Conservation (phyloP, 176 grass and related monocot genomes). For the Otatea glauca region DNA sequence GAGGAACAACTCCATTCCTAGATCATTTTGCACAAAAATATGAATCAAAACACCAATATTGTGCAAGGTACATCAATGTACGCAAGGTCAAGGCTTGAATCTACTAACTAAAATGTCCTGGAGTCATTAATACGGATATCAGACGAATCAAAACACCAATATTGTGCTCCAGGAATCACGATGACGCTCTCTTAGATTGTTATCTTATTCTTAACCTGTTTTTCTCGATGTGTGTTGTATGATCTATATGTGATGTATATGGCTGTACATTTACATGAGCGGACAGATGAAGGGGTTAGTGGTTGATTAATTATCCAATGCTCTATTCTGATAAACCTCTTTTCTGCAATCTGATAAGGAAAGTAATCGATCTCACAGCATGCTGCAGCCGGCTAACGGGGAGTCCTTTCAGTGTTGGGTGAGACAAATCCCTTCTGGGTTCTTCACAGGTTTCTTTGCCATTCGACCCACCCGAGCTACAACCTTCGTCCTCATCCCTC, state of each 20-base stretch:
- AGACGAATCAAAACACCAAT: constrained; percentile 31
- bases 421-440: constrained; percentile 42
- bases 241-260: constrained; percentile 35
- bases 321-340: constrained; percentile 41
- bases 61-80: not conserved
- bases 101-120: not conserved
- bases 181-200: constrained; percentile 16
- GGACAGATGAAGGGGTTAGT: constrained; percentile 3
- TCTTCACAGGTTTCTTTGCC: constrained; percentile 41
- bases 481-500: constrained; percentile 36
- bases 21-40: not conserved
- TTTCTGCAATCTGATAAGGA: constrained; percentile 60
- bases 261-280: constrained; percentile 25
- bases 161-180: constrained; percentile 21
- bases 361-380: constrained; percentile 53
- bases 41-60: not conserved
- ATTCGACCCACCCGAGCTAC: constrained; percentile 40
- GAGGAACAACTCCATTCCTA: not conserved
- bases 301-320: not conserved
- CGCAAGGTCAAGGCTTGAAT: constrained; percentile 20
- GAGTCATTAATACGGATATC: not conserved
- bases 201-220: not conserved
- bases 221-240: constrained; percentile 3
- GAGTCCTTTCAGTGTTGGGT: constrained; percentile 68
- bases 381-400: constrained; percentile 49